phyloP scores from a whole-genome alignment of 805 yeast species.

The Grigorovia yakushimaensis region DNA sequence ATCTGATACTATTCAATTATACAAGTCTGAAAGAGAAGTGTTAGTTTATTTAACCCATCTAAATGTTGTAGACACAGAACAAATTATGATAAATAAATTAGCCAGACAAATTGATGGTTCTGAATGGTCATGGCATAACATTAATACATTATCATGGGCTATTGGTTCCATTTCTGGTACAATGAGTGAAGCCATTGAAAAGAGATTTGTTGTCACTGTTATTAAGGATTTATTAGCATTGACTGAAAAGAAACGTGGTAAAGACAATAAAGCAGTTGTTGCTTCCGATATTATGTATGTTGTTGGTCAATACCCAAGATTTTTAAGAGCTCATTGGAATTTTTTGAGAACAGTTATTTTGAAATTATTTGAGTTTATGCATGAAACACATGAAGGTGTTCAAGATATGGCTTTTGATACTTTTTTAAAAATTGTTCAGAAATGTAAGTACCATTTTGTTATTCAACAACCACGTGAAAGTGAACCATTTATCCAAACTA shows the following conservation, averaged over 20 bases:
- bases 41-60: constrained; percentile 91
- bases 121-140: constrained; percentile 99
- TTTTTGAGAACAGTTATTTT: constrained; percentile 91
- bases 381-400: constrained; percentile 99
- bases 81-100: constrained; percentile 84
- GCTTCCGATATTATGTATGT: constrained; percentile 99
- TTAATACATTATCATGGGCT: constrained; percentile 98
- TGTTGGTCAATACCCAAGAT: constrained; percentile 98
- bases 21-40: constrained; percentile 92
- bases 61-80: constrained; percentile 88
- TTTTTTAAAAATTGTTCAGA: constrained; percentile 86
- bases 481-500: constrained; percentile 87
- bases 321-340: constrained; percentile 96
- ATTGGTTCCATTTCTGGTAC: constrained; percentile 98
- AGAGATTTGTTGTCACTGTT: constrained; percentile 83
- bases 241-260: constrained; percentile 94
- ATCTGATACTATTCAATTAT: constrained; percentile 90
- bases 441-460: constrained; percentile 93
- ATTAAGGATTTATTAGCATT: constrained; percentile 84
- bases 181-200: constrained; percentile 96
- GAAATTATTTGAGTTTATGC: constrained; percentile 96
- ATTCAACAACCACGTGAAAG: constrained; percentile 74
- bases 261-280: constrained; percentile 96
- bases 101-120: constrained; percentile 89
- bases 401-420: constrained; percentile 99